Evolutionary conservation across 768 basidiomycete species (phyloP), one percentile per base, ranked within the genome.

Genomic region (Rhodocollybia butyracea): DNA sequence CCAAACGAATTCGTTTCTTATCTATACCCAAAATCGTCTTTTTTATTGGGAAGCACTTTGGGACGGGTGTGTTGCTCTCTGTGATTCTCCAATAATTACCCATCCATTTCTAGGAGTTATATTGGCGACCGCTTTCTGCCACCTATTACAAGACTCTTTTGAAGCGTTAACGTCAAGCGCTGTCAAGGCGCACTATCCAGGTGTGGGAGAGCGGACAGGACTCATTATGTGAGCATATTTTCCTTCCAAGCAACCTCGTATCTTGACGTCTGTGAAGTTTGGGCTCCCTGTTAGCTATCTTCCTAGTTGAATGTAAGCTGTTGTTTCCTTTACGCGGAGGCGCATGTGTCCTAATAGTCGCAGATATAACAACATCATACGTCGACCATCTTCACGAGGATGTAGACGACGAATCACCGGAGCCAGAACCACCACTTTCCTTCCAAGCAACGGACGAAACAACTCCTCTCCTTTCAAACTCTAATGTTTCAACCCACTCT

Each of bases 41-140:
- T 66, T 92, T 93, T 68, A 74, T 90, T n/a, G 89, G 88, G 36
- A 93, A 91, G 63, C 91, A 93, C 65, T 91, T 92, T 61, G 91
- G 91, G 32, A 92, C 91, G 13, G 83, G 85, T 82, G 39, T 22
- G 65, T 45, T 34, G 13, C 17, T 7, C 19, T 38, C 27, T 17
- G 12, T 5, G 22, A 15, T 15, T n/a, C 5, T 24, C 21, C 1
- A 26, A 21, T 41, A 42, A 30, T 32, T 15, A 3, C 27, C 13
- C 5, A 7, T 38, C 24, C 22, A 13, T 38, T 54, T 13, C 39
- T 43, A n/a, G 55, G 81, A 11, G 89, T 90, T 13, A 93, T 93
- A 31, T 67, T 93, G 3, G 84, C 90, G 3, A 93, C 91, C 0
- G 90, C 89, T 0, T 93, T 93, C 61, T 84, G 87, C 17, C 91